Evolutionary conservation across 2,329 filamentous ascomycete species (phyloP).

Genomic region (Botryotinia calthae): DNA sequence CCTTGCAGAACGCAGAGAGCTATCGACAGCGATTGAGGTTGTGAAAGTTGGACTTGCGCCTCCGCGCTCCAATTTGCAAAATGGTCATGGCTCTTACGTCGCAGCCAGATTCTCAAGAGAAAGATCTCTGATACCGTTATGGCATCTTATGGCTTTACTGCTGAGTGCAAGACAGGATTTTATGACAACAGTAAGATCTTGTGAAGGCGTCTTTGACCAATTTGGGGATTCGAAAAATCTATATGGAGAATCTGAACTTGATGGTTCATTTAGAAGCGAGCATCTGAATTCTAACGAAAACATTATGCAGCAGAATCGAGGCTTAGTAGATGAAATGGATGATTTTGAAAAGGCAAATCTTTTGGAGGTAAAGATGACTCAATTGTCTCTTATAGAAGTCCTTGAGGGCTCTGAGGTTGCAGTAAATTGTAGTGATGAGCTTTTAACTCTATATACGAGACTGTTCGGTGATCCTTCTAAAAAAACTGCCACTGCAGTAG

Average conservation of each 20-base stretch:
- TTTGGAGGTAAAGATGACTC: constrained; percentile 94
- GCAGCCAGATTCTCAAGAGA: constrained; percentile 48
- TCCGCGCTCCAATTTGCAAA: constrained; percentile 44
- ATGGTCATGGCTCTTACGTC: constrained; percentile 39
- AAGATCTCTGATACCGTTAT: constrained; percentile 70
- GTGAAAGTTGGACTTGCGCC: constrained; percentile 72
- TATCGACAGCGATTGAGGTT: constrained; percentile 76
- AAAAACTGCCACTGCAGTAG: constrained; percentile 10
- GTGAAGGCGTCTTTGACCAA: constrained; percentile 88
- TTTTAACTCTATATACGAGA: constrained; percentile 76
- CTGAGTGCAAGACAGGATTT: constrained; percentile 86
- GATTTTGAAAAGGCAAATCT: constrained; percentile 81
- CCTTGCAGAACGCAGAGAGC: constrained; percentile 82
- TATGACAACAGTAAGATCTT: constrained; percentile 73
- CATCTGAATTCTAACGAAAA: constrained; percentile 55
- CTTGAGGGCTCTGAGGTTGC: constrained; percentile 80
- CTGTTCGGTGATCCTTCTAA: constrained; percentile 68
- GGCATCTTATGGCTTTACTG: constrained; percentile 86
- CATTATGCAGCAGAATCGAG: constrained; percentile 38
- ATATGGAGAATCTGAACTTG: constrained; percentile 60
- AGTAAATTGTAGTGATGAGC: constrained; percentile 82
- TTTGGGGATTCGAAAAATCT: constrained; percentile 71
- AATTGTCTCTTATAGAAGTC: constrained; percentile 78
- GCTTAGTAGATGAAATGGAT: constrained; percentile 76
- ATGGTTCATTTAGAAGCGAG: constrained; percentile 57